Evolutionary conservation across 768 basidiomycete species (phyloP), one percentile per base, ranked within the genome.

Genomic region (Cubamyces sp.): DNA sequence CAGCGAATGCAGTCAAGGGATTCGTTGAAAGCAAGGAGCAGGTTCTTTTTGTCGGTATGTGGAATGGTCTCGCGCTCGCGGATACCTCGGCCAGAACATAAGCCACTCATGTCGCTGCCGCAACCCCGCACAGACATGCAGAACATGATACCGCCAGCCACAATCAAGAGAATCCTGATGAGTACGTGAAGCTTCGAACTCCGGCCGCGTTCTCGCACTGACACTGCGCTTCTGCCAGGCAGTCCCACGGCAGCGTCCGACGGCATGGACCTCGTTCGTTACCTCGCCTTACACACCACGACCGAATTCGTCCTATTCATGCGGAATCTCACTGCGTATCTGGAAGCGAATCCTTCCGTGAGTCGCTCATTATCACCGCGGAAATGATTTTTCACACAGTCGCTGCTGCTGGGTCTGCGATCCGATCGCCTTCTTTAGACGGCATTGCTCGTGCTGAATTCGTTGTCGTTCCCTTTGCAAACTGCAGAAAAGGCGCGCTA

Each of bases 381-480:
- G 64, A 61, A 39, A 60, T 56, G 19, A 58, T 39, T 54, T 34
- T 43, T 57, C 41, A 34, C 43, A 66, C 58, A 37, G 39, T 26
- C 37, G 43, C 66, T 67, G 70, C 61, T 37, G 47, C 67, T 67
- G 70, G 60, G 21, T 26, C 34, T 51, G 25, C 49, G 61, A 57
- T 50, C 41, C 57, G 46, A 54, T 54, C 40, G 34, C 9, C 40
- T 42, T 52, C 39, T 54, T 40, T 61, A 89, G 89, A 78, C 79
- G 39, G 78, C 82, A 1, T 76, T 91, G 16, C 78, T 92, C 12
- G 82, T 90, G 26, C 73, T 92, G 47, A 86, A 83, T 69, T 88
- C 87, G 3, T 77, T 92, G 28, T 86, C 85, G 23, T 88, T 85
- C 67, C 84, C 85, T 2, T 87, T 92, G 62, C 88, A 91, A 70